phyloP scores from a whole-genome alignment of 2,329 filamentous ascomycete species.

The Talaromyces piceae region DNA sequence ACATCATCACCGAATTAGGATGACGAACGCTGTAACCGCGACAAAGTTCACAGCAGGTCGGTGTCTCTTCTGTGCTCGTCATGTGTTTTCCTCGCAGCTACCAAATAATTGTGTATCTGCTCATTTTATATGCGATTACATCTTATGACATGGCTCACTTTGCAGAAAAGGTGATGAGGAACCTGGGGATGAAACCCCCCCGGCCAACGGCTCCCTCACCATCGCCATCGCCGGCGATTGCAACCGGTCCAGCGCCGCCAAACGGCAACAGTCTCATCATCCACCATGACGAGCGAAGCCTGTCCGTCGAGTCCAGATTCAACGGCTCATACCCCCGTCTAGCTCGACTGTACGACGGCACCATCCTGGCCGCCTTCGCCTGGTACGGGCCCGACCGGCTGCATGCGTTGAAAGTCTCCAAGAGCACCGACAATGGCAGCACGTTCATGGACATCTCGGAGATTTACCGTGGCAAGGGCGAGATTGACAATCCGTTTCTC shows the following conservation, averaged over 20 bases:
- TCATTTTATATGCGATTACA: not conserved
- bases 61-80: not conserved
- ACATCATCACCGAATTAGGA: not conserved
- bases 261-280: constrained; percentile 17
- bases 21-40: not conserved
- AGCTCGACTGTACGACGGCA: constrained; percentile 38
- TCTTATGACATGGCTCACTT: not conserved
- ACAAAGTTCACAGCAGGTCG: not conserved
- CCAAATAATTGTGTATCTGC: not conserved
- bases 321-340: constrained; percentile 44
- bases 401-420: constrained; percentile 38
- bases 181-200: not conserved
- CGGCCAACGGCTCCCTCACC: not conserved
- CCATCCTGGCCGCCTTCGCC: constrained; percentile 42
- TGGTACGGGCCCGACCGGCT: constrained; percentile 23
- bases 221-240: not conserved
- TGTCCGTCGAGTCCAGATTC: constrained; percentile 26
- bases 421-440: constrained; percentile 38
- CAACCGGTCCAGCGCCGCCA: not conserved
- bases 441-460: constrained; percentile 38
- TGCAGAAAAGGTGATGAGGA: not conserved
- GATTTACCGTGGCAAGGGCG: constrained; percentile 36
- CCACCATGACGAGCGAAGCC: constrained; percentile 26
- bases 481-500: constrained; percentile 44
- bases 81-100: not conserved